These are phyloP conservation scores for Russula earlei DNA, from an alignment of 768 basidiomycete species.

Conservation along the genomic window DNA sequence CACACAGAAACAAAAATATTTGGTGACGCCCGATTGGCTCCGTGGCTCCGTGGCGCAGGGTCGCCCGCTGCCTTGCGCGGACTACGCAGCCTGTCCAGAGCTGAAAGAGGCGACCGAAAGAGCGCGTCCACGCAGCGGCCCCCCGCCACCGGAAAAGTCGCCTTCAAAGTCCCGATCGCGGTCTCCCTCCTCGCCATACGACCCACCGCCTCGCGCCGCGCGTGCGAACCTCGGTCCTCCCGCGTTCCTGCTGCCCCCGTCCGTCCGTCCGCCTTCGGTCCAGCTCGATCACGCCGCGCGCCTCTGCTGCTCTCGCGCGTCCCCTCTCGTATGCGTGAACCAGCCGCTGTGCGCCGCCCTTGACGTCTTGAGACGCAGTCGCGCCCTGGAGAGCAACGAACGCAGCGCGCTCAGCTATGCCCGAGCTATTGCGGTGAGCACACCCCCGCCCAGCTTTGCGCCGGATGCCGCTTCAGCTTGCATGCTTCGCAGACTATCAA, in stretches of 20 bases:
- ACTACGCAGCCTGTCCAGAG: slow-evolving; percentile 48
- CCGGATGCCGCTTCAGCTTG: neutral
- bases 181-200: neutral
- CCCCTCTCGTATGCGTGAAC: slow-evolving; percentile 62
- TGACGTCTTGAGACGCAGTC: slow-evolving; percentile 43
- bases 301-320: slow-evolving; percentile 54
- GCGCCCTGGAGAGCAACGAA: slow-evolving; percentile 58
- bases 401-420: slow-evolving; percentile 64
- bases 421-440: slow-evolving; percentile 53
- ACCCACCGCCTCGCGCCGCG: neutral
- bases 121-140: slow-evolving; percentile 31
- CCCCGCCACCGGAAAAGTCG: slow-evolving; percentile 7
- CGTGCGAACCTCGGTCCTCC: slow-evolving; percentile 10
- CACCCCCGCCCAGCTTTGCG: slow-evolving; percentile 21
- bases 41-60: slow-evolving; percentile 42
- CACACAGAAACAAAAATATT: slow-evolving; percentile 47
- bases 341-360: slow-evolving; percentile 53
- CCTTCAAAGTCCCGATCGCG: neutral
- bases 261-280: slow-evolving; percentile 18
- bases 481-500: slow-evolving; percentile 34
- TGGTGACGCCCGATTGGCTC: slow-evolving; percentile 69
- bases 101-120: slow-evolving; percentile 38
- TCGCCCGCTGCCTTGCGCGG: slow-evolving; percentile 38
- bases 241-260: slow-evolving; percentile 18
- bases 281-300: slow-evolving; percentile 28